Evolutionary conservation across 2,329 filamentous ascomycete genomes (phyloP).

Genomic region (Ilyonectria mors-panacis): DNA sequence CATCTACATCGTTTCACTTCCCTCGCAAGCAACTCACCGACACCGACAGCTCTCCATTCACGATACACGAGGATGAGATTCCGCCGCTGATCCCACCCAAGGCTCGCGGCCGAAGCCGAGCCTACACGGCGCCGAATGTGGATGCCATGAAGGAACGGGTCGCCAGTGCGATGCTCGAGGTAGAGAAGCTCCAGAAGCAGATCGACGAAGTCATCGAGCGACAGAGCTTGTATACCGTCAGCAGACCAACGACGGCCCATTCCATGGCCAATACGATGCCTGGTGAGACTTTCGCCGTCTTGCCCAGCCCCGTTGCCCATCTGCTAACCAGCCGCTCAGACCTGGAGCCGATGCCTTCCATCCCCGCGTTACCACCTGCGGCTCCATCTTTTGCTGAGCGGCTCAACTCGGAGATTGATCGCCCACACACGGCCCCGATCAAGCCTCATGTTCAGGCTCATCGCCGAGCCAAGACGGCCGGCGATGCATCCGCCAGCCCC

Average conservation of each 20-base stretch:
- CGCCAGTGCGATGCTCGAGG: constrained; percentile 70
- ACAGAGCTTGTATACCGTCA: constrained; percentile 70
- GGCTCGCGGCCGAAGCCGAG: constrained; percentile 57
- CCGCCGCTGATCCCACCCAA: constrained; percentile 60
- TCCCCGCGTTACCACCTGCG: constrained; percentile 70
- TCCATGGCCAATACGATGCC: constrained; percentile 54
- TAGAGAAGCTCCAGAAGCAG: constrained; percentile 70
- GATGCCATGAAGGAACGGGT: constrained; percentile 69
- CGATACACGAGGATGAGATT: constrained; percentile 43
- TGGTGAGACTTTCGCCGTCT: constrained; percentile 47
- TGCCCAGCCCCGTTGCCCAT: constrained; percentile 24
- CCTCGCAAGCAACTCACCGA: constrained; percentile 60
- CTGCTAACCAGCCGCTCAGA: constrained; percentile 52
- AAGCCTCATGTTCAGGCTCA: constrained; percentile 51
- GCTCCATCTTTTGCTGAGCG: constrained; percentile 72
- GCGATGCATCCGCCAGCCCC: constrained; percentile 48
- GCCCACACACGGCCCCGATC: constrained; percentile 53
- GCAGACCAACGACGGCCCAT: constrained; percentile 67
- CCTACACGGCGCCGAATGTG: constrained; percentile 62
- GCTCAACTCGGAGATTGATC: constrained; percentile 62
- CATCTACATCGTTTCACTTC: constrained; percentile 70
- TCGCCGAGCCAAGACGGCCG: constrained; percentile 50
- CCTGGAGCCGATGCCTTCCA: constrained; percentile 67
- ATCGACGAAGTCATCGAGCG: constrained; percentile 74
- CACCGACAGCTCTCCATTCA: constrained; percentile 45